phyloP scores from a whole-genome alignment of 2,329 filamentous ascomycete species.

The Cercospora sesami region DNA sequence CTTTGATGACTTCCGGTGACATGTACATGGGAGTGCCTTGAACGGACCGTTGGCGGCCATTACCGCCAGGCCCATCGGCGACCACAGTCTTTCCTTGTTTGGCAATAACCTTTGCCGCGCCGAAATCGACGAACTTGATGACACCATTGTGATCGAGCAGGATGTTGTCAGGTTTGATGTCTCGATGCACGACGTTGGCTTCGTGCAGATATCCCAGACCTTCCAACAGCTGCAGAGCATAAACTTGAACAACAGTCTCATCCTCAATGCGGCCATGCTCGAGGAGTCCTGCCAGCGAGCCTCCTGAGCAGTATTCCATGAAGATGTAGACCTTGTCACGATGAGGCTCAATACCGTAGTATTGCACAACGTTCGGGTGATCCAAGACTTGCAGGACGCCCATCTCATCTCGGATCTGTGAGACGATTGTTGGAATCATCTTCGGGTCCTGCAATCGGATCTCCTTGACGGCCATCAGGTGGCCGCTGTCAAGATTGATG shows the following conservation, averaged over 20 bases:
- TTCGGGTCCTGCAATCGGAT: slow-evolving; percentile 96
- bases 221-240: slow-evolving; percentile 89
- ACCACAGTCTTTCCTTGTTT: slow-evolving; percentile 86
- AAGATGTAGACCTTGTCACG: slow-evolving; percentile 99
- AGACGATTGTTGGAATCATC: slow-evolving; percentile 88
- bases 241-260: slow-evolving; percentile 96
- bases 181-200: slow-evolving; percentile 86
- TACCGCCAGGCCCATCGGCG: slow-evolving; percentile 46
- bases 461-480: slow-evolving; percentile 98
- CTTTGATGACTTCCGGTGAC: slow-evolving; percentile 98
- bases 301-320: slow-evolving; percentile 98
- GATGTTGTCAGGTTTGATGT: slow-evolving; percentile 98
- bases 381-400: slow-evolving; percentile 91
- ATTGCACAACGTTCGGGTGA: slow-evolving; percentile 96
- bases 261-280: slow-evolving; percentile 98
- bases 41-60: slow-evolving; percentile 69
- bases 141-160: slow-evolving; percentile 95
- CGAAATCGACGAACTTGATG: slow-evolving; percentile 99
- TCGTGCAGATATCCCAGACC: slow-evolving; percentile 92
- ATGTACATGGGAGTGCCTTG: slow-evolving; percentile 99
- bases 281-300: slow-evolving; percentile 82
- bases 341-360: slow-evolving; percentile 97
- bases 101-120: slow-evolving; percentile 94
- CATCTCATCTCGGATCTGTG: slow-evolving; percentile 96
- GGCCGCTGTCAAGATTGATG: slow-evolving; percentile 93